phyloP scores from a whole-genome alignment of 2,329 filamentous ascomycete genomes.

The Cladosporium sp. region DNA sequence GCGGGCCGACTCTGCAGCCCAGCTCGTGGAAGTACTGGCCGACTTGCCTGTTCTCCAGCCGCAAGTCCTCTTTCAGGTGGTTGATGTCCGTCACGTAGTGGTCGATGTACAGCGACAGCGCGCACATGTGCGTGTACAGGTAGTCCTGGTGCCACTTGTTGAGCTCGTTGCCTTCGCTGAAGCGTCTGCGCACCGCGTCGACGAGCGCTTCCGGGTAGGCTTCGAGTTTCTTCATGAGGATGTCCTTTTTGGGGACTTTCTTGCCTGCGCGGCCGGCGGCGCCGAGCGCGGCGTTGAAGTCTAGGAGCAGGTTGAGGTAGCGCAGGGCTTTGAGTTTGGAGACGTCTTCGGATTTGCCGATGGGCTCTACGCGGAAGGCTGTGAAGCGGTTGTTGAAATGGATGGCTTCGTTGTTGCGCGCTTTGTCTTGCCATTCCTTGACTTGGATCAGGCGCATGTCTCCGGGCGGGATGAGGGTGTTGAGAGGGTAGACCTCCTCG shows the following conservation, averaged over 20 bases:
- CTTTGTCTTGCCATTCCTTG: slow-evolving; percentile 68
- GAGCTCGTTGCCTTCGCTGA: slow-evolving; percentile 59
- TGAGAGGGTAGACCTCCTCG: slow-evolving; percentile 68
- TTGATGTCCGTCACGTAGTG: slow-evolving; percentile 69
- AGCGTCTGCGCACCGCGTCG: slow-evolving; percentile 65
- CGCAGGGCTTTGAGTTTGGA: slow-evolving; percentile 45
- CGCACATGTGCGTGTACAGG: slow-evolving; percentile 69
- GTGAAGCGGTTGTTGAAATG: slow-evolving; percentile 60
- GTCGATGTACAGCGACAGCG: slow-evolving; percentile 66
- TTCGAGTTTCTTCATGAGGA: slow-evolving; percentile 54
- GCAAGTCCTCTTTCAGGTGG: slow-evolving; percentile 67
- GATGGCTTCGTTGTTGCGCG: slow-evolving; percentile 56
- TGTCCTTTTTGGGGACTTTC: slow-evolving; percentile 58
- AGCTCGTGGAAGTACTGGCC: slow-evolving; percentile 71
- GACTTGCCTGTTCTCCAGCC: slow-evolving; percentile 65
- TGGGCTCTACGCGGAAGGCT: slow-evolving; percentile 56
- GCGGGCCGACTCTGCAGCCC: slow-evolving; percentile 57
- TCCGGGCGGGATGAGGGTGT: slow-evolving; percentile 62
- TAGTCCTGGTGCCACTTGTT: slow-evolving; percentile 69
- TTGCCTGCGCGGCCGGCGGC: slow-evolving; percentile 31
- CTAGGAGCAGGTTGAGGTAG: slow-evolving; percentile 46
- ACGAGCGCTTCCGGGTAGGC: slow-evolving; percentile 58
- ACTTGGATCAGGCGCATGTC: slow-evolving; percentile 65
- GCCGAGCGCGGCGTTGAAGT: slow-evolving; percentile 42
- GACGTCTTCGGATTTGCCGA: slow-evolving; percentile 51